These are phyloP conservation scores for Pleurotus cornucopiae DNA, from an alignment of 768 basidiomycete genomes.

Conservation along the genomic window DNA sequence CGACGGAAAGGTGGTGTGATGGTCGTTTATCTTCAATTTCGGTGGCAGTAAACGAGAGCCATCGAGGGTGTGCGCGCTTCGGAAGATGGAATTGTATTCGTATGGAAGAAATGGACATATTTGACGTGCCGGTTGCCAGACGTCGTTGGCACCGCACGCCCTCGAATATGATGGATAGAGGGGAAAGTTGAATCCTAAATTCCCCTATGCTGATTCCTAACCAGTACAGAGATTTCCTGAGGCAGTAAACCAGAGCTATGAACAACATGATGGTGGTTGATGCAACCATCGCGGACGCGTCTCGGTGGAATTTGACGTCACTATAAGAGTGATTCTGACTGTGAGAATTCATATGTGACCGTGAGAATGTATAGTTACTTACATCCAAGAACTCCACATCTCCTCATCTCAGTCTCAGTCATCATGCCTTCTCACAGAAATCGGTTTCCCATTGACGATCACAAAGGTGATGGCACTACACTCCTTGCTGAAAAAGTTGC, in stretches of 20 bases:
- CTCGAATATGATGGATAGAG: not conserved
- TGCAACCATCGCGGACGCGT: too few species aligned
- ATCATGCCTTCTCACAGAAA: not conserved
- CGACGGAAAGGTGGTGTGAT: conserved; percentile 18
- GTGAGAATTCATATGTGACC: not conserved
- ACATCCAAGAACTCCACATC: not conserved
- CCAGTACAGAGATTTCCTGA: too few species aligned
- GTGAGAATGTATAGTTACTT: not conserved
- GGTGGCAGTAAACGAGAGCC: conserved; percentile 22
- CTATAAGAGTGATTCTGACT: not conserved
- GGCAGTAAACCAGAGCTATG: too few species aligned
- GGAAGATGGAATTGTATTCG: conserved; percentile 27
- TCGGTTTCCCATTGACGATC: not conserved
- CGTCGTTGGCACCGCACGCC: not conserved
- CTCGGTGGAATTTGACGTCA: too few species aligned
- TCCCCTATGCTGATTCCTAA: not conserved
- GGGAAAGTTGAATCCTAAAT: not conserved
- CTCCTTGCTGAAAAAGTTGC: not conserved
- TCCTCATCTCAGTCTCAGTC: not conserved
- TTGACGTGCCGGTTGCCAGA: not conserved
- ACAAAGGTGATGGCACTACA: not conserved
- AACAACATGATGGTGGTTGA: too few species aligned
- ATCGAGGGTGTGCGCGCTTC: conserved; percentile 21
- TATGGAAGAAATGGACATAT: conserved; percentile 12
- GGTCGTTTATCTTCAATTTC: conserved; percentile 27